These are phyloP conservation scores for Graphiopsis chlorocephala DNA, from an alignment of 2,329 filamentous ascomycete genomes.

Conservation along the genomic window DNA sequence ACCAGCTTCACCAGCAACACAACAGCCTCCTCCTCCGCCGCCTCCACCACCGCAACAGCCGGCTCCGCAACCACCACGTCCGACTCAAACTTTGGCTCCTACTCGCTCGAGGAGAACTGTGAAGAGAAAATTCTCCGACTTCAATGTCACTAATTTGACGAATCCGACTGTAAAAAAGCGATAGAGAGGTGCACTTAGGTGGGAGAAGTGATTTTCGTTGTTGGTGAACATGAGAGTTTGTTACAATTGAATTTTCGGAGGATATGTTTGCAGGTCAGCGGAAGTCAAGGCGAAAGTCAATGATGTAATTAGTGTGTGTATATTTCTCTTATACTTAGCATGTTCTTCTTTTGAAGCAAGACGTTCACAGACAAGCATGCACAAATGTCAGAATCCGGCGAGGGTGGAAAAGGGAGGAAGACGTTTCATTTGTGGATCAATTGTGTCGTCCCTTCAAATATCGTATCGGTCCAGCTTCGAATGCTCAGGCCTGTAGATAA, in stretches of 20 bases:
- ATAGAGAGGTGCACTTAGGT: not conserved
- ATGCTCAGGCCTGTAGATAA: constrained; percentile 12
- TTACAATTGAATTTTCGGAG: not conserved
- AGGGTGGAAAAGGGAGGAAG: not conserved
- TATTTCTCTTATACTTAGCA: not conserved
- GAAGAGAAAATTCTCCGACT: not conserved
- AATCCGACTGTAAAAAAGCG: not conserved
- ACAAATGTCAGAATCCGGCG: not conserved
- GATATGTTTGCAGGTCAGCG: not conserved
- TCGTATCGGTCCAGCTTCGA: constrained; percentile 10
- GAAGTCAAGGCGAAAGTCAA: not conserved
- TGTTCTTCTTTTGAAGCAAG: not conserved
- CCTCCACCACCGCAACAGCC: not conserved
- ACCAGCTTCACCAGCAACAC: not conserved
- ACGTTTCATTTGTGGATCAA: not conserved
- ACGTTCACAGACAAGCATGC: not conserved
- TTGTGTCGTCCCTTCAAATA: not conserved
- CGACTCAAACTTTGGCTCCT: not conserved
- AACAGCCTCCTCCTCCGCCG: not conserved
- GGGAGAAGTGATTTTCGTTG: not conserved
- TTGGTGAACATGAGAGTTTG: not conserved
- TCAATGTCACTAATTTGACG: not conserved
- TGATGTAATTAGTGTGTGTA: not conserved
- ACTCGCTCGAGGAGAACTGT: not conserved
- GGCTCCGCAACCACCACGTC: not conserved